A percentile compares a stretch with the other conserved stretches of the same genome.
These are phyloP conservation scores for Chenopodium quinoa DNA, from an alignment of 148 eudicot species.

Conservation along the genomic window DNA sequence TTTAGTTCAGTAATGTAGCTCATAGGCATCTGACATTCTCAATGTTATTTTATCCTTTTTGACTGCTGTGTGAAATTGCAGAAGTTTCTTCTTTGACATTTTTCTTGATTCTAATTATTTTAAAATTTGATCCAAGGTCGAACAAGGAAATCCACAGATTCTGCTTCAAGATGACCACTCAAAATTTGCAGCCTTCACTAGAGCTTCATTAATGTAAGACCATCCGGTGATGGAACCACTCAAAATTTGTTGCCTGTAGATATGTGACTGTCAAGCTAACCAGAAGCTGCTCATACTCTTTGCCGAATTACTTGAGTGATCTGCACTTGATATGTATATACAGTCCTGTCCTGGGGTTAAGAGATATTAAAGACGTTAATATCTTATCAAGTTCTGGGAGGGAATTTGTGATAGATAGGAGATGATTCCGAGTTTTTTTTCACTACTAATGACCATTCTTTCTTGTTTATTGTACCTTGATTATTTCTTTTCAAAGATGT, in stretches of 20 bases:
- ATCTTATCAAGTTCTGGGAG: not conserved
- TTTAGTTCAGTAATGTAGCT: not conserved
- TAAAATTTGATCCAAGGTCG: conserved; percentile 46
- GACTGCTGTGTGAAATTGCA: not conserved
- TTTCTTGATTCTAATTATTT: not conserved
- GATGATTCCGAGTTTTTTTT: no score
- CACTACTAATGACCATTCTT: no score
- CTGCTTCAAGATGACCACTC: conserved; percentile 53
- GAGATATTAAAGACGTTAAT: no score
- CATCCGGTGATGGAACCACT: not conserved
- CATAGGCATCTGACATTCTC: not conserved
- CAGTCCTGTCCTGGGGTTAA: no score
- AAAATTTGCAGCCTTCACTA: conserved; percentile 68
- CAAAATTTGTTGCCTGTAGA: not conserved
- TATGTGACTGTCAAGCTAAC: not conserved
- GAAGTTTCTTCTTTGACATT: not conserved
- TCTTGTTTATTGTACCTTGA: no score
- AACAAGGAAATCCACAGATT: conserved; percentile 77
- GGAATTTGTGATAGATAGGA: not conserved
- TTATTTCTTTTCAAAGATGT: no score
- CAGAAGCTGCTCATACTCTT: not conserved
- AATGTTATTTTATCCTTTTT: not conserved
- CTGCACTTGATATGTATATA: not conserved
- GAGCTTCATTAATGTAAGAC: conserved; percentile 64
- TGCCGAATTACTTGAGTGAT: not conserved